phyloP scores from a whole-genome alignment of 2,329 filamentous ascomycete genomes.

The Aschersonia sp. region DNA sequence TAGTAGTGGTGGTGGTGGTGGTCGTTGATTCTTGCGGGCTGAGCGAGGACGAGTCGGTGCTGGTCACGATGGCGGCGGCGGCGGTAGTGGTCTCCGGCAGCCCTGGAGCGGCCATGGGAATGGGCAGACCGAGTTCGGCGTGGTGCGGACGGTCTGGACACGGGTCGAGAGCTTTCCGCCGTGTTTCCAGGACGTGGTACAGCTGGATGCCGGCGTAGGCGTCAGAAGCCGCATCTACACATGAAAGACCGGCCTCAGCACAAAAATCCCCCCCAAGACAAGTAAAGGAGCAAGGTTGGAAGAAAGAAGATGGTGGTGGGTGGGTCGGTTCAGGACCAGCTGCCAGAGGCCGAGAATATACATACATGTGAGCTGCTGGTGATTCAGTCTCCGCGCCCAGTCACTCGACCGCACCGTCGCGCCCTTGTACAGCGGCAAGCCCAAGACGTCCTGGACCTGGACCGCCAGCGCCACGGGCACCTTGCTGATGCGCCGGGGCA shows the following conservation, averaged over 20 bases:
- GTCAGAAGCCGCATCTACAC: constrained; percentile 61
- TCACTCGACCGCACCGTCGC: constrained; percentile 54
- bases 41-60: too few species aligned
- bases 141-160: constrained; percentile 55
- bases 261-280: background rate
- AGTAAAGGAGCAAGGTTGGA: background rate
- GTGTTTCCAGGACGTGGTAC: constrained; percentile 55
- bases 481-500: constrained; percentile 43
- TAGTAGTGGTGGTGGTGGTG: too few species aligned
- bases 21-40: too few species aligned
- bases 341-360: constrained; percentile 27
- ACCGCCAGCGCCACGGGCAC: constrained; percentile 48
- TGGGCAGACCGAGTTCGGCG: constrained; percentile 52
- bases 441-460: constrained; percentile 57
- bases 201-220: constrained; percentile 68
- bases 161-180: constrained; percentile 51
- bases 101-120: constrained; percentile 27
- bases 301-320: background rate
- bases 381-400: constrained; percentile 51
- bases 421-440: constrained; percentile 64
- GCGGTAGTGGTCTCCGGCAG: background rate
- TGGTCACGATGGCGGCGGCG: too few species aligned
- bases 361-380: constrained; percentile 47
- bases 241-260: background rate
- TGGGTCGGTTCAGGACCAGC: background rate